These are phyloP conservation scores for Schizosaccharomyces versatilis DNA, from an alignment of 1,139 yeast species.

Conservation along the genomic window DNA sequence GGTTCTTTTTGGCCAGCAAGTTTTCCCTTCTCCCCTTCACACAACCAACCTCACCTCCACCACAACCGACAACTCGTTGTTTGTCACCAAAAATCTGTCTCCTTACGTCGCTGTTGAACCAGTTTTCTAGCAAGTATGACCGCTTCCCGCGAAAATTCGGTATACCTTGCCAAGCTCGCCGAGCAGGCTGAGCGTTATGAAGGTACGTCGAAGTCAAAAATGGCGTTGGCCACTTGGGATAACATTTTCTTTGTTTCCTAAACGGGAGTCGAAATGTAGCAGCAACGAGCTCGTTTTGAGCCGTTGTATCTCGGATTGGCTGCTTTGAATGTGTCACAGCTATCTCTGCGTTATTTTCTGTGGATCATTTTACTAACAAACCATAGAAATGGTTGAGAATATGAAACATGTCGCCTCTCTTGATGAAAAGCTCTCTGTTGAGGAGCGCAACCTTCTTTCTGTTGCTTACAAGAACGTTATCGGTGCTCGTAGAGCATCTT, in stretches of 20 bases:
- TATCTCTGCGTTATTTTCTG: background rate
- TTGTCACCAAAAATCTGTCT: background rate
- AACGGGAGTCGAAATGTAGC: background rate
- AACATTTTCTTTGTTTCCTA: background rate
- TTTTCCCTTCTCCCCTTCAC: background rate
- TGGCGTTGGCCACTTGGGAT: no score
- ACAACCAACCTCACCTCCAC: background rate
- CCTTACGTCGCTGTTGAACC: no score
- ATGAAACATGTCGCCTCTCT: slow-evolving; percentile 95
- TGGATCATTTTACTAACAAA: background rate
- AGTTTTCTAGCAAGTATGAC: background rate
- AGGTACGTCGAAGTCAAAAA: slow-evolving; percentile 36
- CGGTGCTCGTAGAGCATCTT: slow-evolving; percentile 97
- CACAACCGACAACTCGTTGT: background rate
- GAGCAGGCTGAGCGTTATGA: slow-evolving; percentile 99
- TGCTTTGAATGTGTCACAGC: no score
- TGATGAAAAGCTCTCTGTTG: slow-evolving; percentile 87
- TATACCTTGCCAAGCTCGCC: slow-evolving; percentile 90
- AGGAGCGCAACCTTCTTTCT: slow-evolving; percentile 88
- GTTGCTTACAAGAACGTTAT: slow-evolving; percentile 97
- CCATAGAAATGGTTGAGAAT: slow-evolving; percentile 39
- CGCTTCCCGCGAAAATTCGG: slow-evolving; percentile 47
- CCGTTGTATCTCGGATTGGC: background rate
- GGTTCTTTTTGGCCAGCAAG: no score
- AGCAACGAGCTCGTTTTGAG: no score